Evolutionary conservation across 1,284 basidiomycete species (phyloP), one percentile per base, ranked within the genome.

Genomic region (Apiotrichum gamsii): DNA sequence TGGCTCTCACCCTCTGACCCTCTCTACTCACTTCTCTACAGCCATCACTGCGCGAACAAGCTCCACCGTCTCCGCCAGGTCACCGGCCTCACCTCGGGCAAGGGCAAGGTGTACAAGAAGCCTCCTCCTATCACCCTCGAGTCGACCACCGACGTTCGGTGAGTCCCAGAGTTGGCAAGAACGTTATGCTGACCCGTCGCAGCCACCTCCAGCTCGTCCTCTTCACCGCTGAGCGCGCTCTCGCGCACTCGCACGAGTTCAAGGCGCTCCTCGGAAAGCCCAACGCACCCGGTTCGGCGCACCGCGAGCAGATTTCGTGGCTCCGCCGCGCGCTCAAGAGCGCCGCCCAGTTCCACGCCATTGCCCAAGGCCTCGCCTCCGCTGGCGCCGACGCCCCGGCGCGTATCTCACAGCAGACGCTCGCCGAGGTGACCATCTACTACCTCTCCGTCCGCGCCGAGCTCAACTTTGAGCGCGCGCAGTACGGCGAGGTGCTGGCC

Each of bases 141-240:
- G 16, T 78, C 72, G 39, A 76, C 84, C 58, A 85, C 42, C 8
- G 83, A 86, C 57, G 85, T 83, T 66, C 84, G 89, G 89, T 91
- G 65, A 70, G 87, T 77, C n/a, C n/a, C n/a, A n/a, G n/a, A n/a
- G n/a, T n/a, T n/a, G n/a, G n/a, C n/a, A n/a, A n/a, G n/a, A n/a
- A n/a, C n/a, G n/a, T n/a, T 18, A 13, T 21, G 28, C 20, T 47
- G n/a, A 47, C 20, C 47, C n/a, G n/a, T n/a, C n/a, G n/a, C 48
- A 64, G 57, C 42, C 49, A 63, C 59, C 78, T 93, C 8, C 83
- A 93, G 59, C 77, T 95, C 2, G 74, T 91, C 33, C 78, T 95
- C 10, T 84, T 91, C 62, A 88, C 91, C 65, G 80, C 89, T 6
- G 91, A 96, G 71, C 82, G 91, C 39, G 86, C 89, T n/a, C 90